Evolutionary conservation across 2,329 filamentous ascomycete species (phyloP).

Genomic region (Camillea tinctor): DNA sequence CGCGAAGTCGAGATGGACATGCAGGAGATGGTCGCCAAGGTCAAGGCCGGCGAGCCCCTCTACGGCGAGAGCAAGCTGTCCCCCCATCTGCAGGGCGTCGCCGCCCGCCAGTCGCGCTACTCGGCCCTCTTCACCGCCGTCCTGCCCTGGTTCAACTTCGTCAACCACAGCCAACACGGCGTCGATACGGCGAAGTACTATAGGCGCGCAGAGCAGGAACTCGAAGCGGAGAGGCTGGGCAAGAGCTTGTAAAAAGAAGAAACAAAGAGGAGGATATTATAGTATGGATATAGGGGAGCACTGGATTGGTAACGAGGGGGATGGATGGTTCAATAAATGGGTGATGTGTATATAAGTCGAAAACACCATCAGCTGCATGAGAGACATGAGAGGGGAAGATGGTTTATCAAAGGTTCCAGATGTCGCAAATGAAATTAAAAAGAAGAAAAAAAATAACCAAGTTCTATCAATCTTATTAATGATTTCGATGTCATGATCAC

Average conservation of each 20-base stretch:
- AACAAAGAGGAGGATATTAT: background rate
- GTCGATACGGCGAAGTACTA: conserved; percentile 99
- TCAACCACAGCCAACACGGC: conserved; percentile 93
- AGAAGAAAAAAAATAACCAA: background rate
- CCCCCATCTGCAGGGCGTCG: conserved; percentile 91
- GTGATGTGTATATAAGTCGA: conserved; percentile 15
- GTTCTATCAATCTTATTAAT: background rate
- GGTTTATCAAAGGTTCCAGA: background rate
- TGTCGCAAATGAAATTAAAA: background rate
- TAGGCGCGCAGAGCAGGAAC: conserved; percentile 86
- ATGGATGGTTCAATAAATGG: background rate
- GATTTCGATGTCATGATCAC: background rate
- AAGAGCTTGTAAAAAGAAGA: conserved; percentile 13
- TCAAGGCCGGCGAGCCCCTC: conserved; percentile 86
- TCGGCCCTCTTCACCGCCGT: conserved; percentile 79
- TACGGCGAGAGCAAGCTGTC: conserved; percentile 80
- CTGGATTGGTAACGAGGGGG: background rate
- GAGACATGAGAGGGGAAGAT: background rate
- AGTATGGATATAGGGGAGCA: background rate
- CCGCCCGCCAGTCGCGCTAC: conserved; percentile 89
- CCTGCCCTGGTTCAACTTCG: conserved; percentile 96
- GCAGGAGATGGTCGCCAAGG: conserved; percentile 95
- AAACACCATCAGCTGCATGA: background rate
- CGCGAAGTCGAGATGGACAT: conserved; percentile 95
- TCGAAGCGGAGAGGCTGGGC: conserved; percentile 69